Evolutionary conservation across 805 yeast species (phyloP).

Genomic region (Candida boleticola): DNA sequence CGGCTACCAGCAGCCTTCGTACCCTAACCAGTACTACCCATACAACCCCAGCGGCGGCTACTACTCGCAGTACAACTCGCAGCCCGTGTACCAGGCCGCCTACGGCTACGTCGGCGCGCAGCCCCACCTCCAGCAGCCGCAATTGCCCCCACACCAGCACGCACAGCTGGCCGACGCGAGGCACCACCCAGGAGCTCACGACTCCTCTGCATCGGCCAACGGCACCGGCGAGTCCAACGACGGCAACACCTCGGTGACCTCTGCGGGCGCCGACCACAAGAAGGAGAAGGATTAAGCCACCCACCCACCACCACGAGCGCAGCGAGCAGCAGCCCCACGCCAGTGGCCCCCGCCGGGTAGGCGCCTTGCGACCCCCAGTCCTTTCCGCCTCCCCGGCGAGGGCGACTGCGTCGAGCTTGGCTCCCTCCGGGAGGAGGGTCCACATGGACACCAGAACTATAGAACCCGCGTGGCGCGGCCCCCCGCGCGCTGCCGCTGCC

Average conservation of each 20-base stretch:
- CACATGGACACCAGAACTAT: no score
- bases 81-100: conserved; percentile 4
- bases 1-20: conserved; percentile 5
- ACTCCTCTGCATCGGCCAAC: background rate
- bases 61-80: conserved; percentile 6
- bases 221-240: conserved; percentile 2
- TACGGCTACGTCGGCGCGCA: conserved; percentile 4
- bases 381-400: no score
- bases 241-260: background rate
- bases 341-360: no score
- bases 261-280: background rate
- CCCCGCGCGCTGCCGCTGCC: no score
- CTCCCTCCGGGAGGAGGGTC: no score
- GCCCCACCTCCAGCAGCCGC: conserved; percentile 3
- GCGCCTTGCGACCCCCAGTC: no score
- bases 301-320: background rate
- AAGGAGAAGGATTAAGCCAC: conserved; percentile 2
- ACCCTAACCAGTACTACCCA: conserved; percentile 7
- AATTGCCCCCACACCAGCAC: conserved; percentile 2
- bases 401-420: no score
- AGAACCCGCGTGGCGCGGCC: no score
- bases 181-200: conserved; percentile 1
- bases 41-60: conserved; percentile 3
- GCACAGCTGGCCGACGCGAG: background rate
- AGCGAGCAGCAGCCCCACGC: background rate